Base-by-base conservation (phyloP, 2,329 filamentous ascomycete species). In the Colletotrichum simmondsii region DNA sequence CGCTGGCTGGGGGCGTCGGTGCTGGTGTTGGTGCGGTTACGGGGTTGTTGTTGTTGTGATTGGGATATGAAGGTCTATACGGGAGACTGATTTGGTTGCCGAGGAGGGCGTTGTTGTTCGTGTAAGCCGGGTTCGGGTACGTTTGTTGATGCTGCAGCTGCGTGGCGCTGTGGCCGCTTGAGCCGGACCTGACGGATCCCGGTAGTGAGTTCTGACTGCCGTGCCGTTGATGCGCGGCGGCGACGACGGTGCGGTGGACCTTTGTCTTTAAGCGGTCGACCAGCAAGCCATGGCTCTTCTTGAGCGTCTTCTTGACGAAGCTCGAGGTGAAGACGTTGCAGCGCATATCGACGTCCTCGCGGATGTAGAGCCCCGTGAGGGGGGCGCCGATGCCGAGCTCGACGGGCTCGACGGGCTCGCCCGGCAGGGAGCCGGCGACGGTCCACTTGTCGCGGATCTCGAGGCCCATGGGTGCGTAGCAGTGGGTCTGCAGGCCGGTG, bases 291-390 rank as follows among this genome's bases (percentile, higher is more conserved):
- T 97, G 94, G 0, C 93, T 90, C 78, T 93, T 94, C 77, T 93
- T 93, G 58, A 97, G 87, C 16, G 94, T 97, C 83, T 91, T 93
- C 86, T 94, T 95, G 71, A 97, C 93, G 78, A 97, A 97, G 8
- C 85, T 83, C 0, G 91, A 88, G 85, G 97, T 89, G 74, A 97
- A 85, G 71, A 95, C 85, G 78, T 95, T 96, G 84, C 94, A 97
- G 70, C 89, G 89, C 86, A 97, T 91, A 75, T 95, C 92, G 61
- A 97, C 92, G 76, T 97, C 95, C 85, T 97, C 95, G n/a, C 93
- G 88, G 54, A 97, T 85, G 79, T 95, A 97, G 14, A 97, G 84
- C 0, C 94, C 95, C 53, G 90, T 85, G 26, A 87, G 82, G 0
- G 94, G 94, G 0, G 88, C 90, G 16, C 88, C 88, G 6, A 93